Evolutionary conservation across 1,284 basidiomycete genomes (phyloP), one percentile per base, ranked within the genome.

Genomic region (Moesziomyces parantarcticus): DNA sequence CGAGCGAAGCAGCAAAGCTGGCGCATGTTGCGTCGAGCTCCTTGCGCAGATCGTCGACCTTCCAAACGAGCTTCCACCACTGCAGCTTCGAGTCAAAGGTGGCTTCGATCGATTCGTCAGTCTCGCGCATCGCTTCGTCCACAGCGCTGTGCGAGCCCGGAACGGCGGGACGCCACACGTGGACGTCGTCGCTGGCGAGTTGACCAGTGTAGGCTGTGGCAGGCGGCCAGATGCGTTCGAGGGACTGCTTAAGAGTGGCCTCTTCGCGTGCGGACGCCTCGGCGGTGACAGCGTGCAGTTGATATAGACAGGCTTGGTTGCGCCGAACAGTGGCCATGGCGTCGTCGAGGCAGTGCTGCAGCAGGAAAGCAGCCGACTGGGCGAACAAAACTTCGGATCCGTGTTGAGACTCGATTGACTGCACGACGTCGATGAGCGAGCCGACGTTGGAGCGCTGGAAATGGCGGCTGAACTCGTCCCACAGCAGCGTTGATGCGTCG

Each of bases 61-160:
- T 78, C 74, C 79, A 77, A 7, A 70, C 42, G 14, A 81, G 54
- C 54, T 74, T 75, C 78, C 79, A 81, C 79, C 79, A 81, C 42
- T 79, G 68, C 58, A 81, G 58, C 20, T 69, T 64, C 10, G 29
- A 26, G 18, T 66, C 59, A 16, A 81, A 68, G 5, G 78, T 75
- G 5, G 50, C 42, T 34, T 78, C 76, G 48, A 81, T 58, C 49
- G 55, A 22, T 3, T 60, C 47, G 40, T 52, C 59, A 7, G 75
- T 63, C 52, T 63, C 22, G 32, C 57, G 54, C 51, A 64, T 57
- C 10, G 62, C 58, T 32, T 62, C 53, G 22, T 60, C 61, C 13
- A 66, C 67, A 2, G 66, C 66, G 18, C 67, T 69, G 20, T 5
- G 29, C 26, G 62, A 64, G 10, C 62, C 61, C 8, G 71, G 50